Conservation (phyloP, 2,329 filamentous ascomycete species). For the Knufia petricola region DNA sequence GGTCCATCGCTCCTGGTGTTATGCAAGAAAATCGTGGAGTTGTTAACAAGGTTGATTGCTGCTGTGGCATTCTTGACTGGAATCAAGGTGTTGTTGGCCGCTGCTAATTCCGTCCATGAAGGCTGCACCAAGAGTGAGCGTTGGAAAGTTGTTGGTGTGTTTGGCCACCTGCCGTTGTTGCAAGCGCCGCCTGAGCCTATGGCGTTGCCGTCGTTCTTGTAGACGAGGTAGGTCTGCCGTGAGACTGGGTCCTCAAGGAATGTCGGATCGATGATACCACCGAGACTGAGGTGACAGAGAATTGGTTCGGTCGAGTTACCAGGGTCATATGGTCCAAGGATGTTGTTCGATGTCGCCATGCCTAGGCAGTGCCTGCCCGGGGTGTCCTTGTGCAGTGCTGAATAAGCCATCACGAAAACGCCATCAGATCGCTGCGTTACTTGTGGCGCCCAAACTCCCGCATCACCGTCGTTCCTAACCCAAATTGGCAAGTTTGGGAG, state of each 20-base stretch:
- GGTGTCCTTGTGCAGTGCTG: conserved; percentile 30
- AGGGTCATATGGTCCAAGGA: conserved; percentile 43
- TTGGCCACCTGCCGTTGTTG: conserved; percentile 25
- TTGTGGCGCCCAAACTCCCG: conserved; percentile 48
- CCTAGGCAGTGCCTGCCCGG: conserved; percentile 46
- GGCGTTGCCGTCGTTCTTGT: conserved; percentile 54
- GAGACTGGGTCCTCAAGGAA: conserved; percentile 43
- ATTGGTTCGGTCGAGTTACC: conserved; percentile 31
- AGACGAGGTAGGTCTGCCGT: conserved; percentile 47
- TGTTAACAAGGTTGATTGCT: background rate
- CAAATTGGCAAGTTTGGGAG: conserved; percentile 42
- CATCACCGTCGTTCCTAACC: conserved; percentile 33
- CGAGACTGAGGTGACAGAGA: conserved; percentile 41
- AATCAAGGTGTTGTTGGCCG: conserved; percentile 25
- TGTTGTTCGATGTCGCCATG: conserved; percentile 37
- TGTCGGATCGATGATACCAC: conserved; percentile 51
- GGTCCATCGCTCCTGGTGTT: conserved; percentile 11
- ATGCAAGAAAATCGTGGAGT: background rate
- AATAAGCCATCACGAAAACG: conserved; percentile 49
- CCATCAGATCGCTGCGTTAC: conserved; percentile 39
- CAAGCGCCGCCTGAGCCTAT: conserved; percentile 33
- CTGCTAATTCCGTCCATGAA: background rate
- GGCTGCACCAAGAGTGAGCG: conserved; percentile 18
- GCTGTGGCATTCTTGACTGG: background rate
- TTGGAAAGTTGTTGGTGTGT: conserved; percentile 22